phyloP scores from a whole-genome alignment of 2,329 filamentous ascomycete genomes.

The Pseudocercospora vitis region DNA sequence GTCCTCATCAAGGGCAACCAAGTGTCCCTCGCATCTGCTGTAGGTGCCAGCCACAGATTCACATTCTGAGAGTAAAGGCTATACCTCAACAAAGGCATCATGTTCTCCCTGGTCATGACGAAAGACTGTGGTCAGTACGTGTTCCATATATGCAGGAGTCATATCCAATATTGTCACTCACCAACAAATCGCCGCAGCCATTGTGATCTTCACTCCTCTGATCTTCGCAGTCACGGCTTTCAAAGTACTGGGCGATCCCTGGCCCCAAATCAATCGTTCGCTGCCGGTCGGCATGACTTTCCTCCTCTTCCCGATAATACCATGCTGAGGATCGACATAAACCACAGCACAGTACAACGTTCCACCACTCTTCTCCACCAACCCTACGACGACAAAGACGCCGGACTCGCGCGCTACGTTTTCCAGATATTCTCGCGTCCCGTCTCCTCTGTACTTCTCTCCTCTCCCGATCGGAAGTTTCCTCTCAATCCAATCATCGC shows the following conservation, averaged over 20 bases:
- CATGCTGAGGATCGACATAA: constrained; percentile 74
- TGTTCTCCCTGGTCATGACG: too few species aligned
- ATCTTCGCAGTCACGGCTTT: constrained; percentile 77
- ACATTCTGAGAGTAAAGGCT: constrained; percentile 85
- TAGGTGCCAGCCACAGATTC: constrained; percentile 87
- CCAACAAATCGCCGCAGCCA: constrained; percentile 90
- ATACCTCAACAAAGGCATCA: constrained; percentile 87
- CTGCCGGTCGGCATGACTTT: constrained; percentile 91
- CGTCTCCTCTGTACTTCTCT: constrained; percentile 61
- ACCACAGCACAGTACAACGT: constrained; percentile 81
- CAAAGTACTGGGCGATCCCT: constrained; percentile 76
- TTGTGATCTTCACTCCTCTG: constrained; percentile 73
- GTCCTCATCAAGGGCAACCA: constrained; percentile 85
- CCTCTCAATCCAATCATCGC: constrained; percentile 68
- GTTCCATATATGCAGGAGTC: too few species aligned
- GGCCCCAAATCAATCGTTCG: constrained; percentile 85
- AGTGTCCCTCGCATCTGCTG: constrained; percentile 77
- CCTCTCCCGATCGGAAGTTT: constrained; percentile 55
- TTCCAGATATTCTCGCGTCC: constrained; percentile 79
- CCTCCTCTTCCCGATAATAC: constrained; percentile 77
- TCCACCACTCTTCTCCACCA: constrained; percentile 77
- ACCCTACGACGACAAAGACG: constrained; percentile 76
- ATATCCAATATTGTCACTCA: too few species aligned
- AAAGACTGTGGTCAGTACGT: too few species aligned
- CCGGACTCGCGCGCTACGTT: constrained; percentile 71